A percentile compares a stretch with the other conserved stretches of the same genome.
Conservation (phyloP, 257 asterid species). For the Capsicum rhomboideum region DNA sequence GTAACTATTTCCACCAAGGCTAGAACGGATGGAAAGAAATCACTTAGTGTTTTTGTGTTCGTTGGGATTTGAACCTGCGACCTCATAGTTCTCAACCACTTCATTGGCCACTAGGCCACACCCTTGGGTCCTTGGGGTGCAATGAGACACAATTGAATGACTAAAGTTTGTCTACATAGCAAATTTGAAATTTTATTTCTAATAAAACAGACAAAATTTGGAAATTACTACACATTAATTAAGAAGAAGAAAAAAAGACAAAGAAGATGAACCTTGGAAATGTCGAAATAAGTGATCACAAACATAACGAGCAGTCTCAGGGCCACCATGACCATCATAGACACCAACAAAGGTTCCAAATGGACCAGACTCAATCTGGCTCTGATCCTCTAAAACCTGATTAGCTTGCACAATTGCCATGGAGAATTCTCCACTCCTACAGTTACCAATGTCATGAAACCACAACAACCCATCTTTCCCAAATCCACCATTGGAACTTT, state of each 20-base stretch:
- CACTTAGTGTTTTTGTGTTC: too few species aligned
- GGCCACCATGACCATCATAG: constrained; percentile 93
- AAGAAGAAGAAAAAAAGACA: neutral
- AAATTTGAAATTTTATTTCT: neutral
- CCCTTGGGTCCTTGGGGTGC: too few species aligned
- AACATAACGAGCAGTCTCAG: constrained; percentile 68
- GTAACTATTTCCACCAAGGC: too few species aligned
- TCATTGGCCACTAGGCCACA: too few species aligned
- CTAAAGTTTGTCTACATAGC: neutral
- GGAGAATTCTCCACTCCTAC: constrained; percentile 71
- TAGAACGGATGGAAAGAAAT: too few species aligned
- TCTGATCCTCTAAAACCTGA: constrained; percentile 78
- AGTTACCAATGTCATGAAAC: constrained; percentile 72
- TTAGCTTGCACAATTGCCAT: constrained; percentile 93
- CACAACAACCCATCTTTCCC: constrained; percentile 59
- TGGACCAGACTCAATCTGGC: constrained; percentile 86
- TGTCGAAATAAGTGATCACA: constrained; percentile 70
- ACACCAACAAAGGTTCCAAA: constrained; percentile 84
- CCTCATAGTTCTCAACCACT: too few species aligned
- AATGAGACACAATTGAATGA: neutral
- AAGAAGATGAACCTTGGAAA: constrained; percentile 43
- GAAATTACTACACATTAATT: neutral
- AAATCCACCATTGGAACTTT: constrained; percentile 4
- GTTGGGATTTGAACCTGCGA: too few species aligned
- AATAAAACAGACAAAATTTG: neutral